phyloP scores from a whole-genome alignment of 176 grass and related monocot genomes.

The Musa itinerans region DNA sequence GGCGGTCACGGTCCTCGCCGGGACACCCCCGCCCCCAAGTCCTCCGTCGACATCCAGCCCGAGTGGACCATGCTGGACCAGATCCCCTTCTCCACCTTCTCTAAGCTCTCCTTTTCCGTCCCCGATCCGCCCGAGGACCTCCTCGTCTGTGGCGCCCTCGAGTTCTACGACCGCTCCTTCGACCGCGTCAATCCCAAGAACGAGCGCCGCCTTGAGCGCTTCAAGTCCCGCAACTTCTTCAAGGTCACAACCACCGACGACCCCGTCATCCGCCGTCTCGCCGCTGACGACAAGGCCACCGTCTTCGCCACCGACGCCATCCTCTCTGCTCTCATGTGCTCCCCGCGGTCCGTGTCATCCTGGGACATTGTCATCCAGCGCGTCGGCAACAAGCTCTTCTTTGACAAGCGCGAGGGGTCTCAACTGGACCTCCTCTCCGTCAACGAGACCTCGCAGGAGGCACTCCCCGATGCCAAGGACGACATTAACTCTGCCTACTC shows the following conservation, averaged over 20 bases:
- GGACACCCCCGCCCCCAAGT: neutral
- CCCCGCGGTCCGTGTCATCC: neutral
- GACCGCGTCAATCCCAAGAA: constrained; percentile 15
- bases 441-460: constrained; percentile 12
- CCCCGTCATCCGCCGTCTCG: constrained; percentile 7
- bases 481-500: constrained; percentile 11
- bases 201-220: constrained; percentile 9
- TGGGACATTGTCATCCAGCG: constrained; percentile 12
- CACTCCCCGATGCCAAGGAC: constrained; percentile 6
- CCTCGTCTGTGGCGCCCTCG: constrained; percentile 10
- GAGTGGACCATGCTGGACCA: constrained; percentile 16
- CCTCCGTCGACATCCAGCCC: constrained; percentile 14
- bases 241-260: constrained; percentile 15
- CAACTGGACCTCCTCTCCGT: constrained; percentile 9
- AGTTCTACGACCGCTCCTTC: constrained; percentile 11
- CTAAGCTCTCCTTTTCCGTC: constrained; percentile 12
- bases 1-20: neutral
- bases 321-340: constrained; percentile 9
- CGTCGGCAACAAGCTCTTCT: constrained; percentile 12
- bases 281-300: constrained; percentile 11
- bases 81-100: constrained; percentile 14
- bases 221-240: constrained; percentile 18
- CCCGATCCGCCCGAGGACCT: constrained; percentile 8
- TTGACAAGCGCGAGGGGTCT: constrained; percentile 8
- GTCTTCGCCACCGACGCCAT: constrained; percentile 11